Evolutionary conservation across 2,329 filamentous ascomycete genomes (phyloP).

Genomic region (Bretziella fagacearum): DNA sequence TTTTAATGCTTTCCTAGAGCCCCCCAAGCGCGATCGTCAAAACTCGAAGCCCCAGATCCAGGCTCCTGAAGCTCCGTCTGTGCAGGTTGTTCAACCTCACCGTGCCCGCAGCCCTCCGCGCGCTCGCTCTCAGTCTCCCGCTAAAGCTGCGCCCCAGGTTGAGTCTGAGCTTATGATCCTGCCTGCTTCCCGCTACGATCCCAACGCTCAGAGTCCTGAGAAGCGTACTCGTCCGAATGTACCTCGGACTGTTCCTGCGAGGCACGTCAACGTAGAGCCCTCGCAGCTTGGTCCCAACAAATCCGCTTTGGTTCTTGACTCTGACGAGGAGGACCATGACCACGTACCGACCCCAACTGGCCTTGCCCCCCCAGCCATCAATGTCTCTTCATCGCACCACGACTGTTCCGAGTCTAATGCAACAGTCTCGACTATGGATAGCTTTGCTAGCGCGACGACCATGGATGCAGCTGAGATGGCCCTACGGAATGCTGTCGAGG

Average conservation of each 20-base stretch:
- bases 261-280: not conserved
- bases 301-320: conserved; percentile 26
- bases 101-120: conserved; percentile 5
- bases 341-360: not conserved
- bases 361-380: conserved; percentile 16
- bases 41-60: not conserved
- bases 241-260: not conserved
- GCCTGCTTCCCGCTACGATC: not conserved
- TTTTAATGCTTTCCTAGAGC: conserved; percentile 9
- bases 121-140: conserved; percentile 5
- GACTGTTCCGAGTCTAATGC: conserved; percentile 20
- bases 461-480: conserved; percentile 27
- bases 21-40: conserved; percentile 1
- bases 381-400: conserved; percentile 16
- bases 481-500: conserved; percentile 40
- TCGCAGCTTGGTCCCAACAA: conserved; percentile 20
- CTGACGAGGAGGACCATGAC: conserved; percentile 22
- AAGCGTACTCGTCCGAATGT: not conserved
- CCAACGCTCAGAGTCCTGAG: not conserved
- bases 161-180: not conserved
- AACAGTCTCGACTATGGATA: conserved; percentile 20
- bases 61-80: not conserved
- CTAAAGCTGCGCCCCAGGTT: not conserved
- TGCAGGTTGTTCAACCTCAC: not conserved
- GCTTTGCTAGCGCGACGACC: conserved; percentile 20